Evolutionary conservation across 2,329 filamentous ascomycete species (phyloP).

Genomic region (Paraphoma chrysanthemicola): DNA sequence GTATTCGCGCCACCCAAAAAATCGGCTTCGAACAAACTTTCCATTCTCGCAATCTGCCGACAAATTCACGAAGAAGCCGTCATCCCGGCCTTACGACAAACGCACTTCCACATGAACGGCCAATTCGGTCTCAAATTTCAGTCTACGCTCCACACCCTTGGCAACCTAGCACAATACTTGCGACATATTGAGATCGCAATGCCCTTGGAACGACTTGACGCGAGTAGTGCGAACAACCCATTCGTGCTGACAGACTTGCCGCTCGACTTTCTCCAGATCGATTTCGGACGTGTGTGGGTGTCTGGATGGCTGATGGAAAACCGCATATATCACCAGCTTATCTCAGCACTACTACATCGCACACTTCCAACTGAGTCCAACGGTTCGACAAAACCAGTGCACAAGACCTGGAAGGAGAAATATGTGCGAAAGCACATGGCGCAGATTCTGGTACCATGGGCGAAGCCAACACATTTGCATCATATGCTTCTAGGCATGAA

Average conservation of each 20-base stretch:
- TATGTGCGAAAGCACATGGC: background rate
- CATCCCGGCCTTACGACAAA: background rate
- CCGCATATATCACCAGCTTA: background rate
- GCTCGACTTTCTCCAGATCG: background rate
- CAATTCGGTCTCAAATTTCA: background rate
- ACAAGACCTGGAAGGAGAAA: background rate
- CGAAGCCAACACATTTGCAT: too few relatives aligned
- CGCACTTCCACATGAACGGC: background rate
- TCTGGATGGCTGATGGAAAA: background rate
- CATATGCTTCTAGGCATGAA: too few relatives aligned
- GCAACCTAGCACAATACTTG: background rate
- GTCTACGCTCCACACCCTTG: background rate
- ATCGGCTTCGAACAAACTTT: background rate
- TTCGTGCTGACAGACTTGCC: background rate
- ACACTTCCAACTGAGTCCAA: background rate
- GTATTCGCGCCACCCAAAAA: background rate
- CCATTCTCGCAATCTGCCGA: background rate
- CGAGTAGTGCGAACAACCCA: background rate
- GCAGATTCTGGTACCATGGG: background rate
- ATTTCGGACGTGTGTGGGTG: background rate
- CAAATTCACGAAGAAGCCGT: background rate
- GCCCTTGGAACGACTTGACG: background rate
- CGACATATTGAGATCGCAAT: background rate
- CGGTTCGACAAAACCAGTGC: background rate
- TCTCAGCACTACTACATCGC: background rate